Conservation (phyloP, 768 basidiomycete species). For the Tylopilus intermedius region DNA sequence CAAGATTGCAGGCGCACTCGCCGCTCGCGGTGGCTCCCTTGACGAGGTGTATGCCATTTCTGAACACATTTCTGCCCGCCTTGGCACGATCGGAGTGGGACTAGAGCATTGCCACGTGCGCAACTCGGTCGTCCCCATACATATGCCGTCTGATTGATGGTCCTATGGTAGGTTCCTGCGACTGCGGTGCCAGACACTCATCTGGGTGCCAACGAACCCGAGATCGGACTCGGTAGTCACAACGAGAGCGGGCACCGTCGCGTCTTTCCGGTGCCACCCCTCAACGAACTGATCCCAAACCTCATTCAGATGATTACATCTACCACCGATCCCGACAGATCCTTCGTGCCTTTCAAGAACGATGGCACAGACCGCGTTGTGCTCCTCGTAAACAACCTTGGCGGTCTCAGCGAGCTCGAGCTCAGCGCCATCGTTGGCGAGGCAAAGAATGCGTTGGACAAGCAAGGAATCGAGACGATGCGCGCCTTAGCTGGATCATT, state of each 20-base stretch:
- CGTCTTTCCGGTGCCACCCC: slow-evolving; percentile 65
- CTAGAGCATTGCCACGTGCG: slow-evolving; percentile 83
- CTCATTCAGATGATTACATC: slow-evolving; percentile 67
- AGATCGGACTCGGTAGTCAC: slow-evolving; percentile 90
- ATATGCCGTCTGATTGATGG: neutral
- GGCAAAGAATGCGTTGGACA: slow-evolving; percentile 49
- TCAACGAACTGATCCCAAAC: slow-evolving; percentile 62
- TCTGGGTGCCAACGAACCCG: slow-evolving; percentile 62
- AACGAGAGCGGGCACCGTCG: slow-evolving; percentile 78
- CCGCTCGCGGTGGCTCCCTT: slow-evolving; percentile 60
- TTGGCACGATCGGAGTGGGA: slow-evolving; percentile 82
- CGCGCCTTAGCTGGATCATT: slow-evolving; percentile 75
- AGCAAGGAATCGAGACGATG: slow-evolving; percentile 50
- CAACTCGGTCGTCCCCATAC: neutral
- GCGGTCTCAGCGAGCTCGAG: slow-evolving; percentile 81
- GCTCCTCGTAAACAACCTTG: slow-evolving; percentile 83
- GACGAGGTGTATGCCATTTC: slow-evolving; percentile 65
- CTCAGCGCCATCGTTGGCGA: slow-evolving; percentile 65
- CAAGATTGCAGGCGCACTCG: slow-evolving; percentile 85
- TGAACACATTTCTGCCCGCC: slow-evolving; percentile 56
- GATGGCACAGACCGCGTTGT: slow-evolving; percentile 65
- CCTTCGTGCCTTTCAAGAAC: slow-evolving; percentile 66
- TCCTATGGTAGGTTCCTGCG: slow-evolving; percentile 59
- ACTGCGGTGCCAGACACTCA: slow-evolving; percentile 55
- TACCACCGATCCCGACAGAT: slow-evolving; percentile 71